Conservation (phyloP, 345 rosid species). For the Geranium rotundifolium region DNA sequence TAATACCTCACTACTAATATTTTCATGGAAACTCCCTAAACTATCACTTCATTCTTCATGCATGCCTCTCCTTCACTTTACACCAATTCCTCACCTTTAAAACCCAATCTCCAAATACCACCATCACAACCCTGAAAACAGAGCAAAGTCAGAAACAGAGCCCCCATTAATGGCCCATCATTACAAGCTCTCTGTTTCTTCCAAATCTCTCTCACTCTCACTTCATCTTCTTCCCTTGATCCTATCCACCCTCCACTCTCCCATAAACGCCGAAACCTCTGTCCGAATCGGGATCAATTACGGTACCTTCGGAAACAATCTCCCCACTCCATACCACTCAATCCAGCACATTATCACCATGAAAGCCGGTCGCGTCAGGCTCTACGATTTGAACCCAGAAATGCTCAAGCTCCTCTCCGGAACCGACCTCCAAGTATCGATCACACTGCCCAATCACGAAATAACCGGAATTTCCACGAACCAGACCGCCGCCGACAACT, state of each 20-base stretch:
- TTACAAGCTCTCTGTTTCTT: too few species aligned
- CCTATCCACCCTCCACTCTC: background rate
- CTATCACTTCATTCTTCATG: too few species aligned
- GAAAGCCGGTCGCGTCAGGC: slow-evolving; percentile 40
- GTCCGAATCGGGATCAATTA: slow-evolving; percentile 36
- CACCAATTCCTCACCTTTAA: too few species aligned
- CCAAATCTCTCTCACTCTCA: too few species aligned
- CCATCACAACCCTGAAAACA: background rate
- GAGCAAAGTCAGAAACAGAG: too few species aligned
- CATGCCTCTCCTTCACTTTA: too few species aligned
- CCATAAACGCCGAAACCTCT: slow-evolving; percentile 25
- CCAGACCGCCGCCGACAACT: slow-evolving; percentile 31
- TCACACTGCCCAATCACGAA: slow-evolving; percentile 53
- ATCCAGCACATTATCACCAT: slow-evolving; percentile 35
- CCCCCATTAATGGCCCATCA: background rate
- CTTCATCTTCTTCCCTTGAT: too few species aligned
- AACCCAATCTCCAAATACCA: too few species aligned
- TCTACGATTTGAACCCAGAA: slow-evolving; percentile 50
- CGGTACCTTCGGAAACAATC: slow-evolving; percentile 39
- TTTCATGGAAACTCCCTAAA: too few species aligned
- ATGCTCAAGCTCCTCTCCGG: slow-evolving; percentile 37
- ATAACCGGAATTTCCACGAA: slow-evolving; percentile 34
- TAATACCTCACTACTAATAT: too few species aligned
- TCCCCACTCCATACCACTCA: slow-evolving; percentile 45
- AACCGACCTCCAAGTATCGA: slow-evolving; percentile 40